phyloP scores from a whole-genome alignment of 2,329 filamentous ascomycete species.

The Aureobasidium pullulans region DNA sequence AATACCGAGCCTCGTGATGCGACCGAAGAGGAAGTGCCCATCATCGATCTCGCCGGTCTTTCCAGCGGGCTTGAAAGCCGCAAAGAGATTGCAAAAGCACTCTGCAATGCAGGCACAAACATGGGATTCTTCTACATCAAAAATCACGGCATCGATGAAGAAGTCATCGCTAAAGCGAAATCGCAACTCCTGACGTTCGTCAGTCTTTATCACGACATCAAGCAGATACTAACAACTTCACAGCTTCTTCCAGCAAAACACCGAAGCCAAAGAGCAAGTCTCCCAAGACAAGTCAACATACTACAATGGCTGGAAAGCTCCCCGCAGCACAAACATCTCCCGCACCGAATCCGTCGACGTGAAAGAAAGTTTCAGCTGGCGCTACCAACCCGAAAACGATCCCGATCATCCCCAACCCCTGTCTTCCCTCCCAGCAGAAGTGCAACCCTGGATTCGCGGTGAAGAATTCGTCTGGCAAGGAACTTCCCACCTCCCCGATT shows the following conservation, averaged over 20 bases:
- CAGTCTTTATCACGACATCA: background rate
- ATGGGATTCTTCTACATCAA: slow-evolving; percentile 41
- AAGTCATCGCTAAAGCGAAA: slow-evolving; percentile 16
- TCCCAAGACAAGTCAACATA: slow-evolving; percentile 30
- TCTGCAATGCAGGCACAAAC: slow-evolving; percentile 34
- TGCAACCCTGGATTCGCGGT: slow-evolving; percentile 21
- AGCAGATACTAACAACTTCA: background rate
- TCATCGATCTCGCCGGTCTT: slow-evolving; percentile 39
- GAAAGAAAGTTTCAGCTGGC: slow-evolving; percentile 31
- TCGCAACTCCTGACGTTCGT: background rate
- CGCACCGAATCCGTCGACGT: slow-evolving; percentile 28
- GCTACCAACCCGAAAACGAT: slow-evolving; percentile 48
- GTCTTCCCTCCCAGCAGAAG: slow-evolving; percentile 36
- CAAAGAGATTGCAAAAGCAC: slow-evolving; percentile 31
- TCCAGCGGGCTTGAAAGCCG: slow-evolving; percentile 30
- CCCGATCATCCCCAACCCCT: slow-evolving; percentile 29
- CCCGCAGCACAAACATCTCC: background rate
- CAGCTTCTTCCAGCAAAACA: slow-evolving; percentile 43
- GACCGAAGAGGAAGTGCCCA: background rate
- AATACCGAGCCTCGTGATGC: background rate
- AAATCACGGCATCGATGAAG: slow-evolving; percentile 24
- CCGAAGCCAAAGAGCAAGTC: slow-evolving; percentile 35
- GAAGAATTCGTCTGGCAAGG: slow-evolving; percentile 49
- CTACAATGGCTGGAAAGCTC: slow-evolving; percentile 40
- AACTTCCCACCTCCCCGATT: slow-evolving; percentile 41